Base-by-base conservation (phyloP, 2,329 filamentous ascomycete genomes). In the Emericellopsis cladophorae region DNA sequence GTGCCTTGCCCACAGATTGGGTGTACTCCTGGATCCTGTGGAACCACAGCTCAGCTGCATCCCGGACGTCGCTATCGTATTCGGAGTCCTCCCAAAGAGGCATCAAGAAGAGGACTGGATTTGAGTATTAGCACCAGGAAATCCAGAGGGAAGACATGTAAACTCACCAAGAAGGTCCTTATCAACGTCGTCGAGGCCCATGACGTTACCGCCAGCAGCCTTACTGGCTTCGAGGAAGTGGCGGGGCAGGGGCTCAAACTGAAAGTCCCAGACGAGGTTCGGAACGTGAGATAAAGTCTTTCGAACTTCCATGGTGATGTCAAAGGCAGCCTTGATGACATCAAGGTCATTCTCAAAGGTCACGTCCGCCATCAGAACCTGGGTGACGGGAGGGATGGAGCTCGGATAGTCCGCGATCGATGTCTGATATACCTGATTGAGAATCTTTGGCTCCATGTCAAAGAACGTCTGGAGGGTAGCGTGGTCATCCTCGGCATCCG, bases 381-480 rank as follows among this genome's bases (percentile, higher is more conserved):
- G 40, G 7, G 42, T 39, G 15, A 47, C 44, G 14, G 40, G 23
- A 4, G 46, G 46, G 6, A 47, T 44, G 4, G 37, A 44, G 14
- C 44, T 37, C 5, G 44, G 40, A 26, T 47, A 46, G 31, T 47
- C 40, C n/a, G 44, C 42, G 33, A 45, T 47, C 35, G 42, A 41
- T 12, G 46, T 45, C 35, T 43, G 26, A 14, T 45, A 41, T 2
- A 47, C 45, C 15, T 38, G 43, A 38, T 47, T 45, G 29, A 47
- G 38, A n/a, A 45, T 22, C 42, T 47, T 45, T 40, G 45, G 45
- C 44, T 47, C 44, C 45, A 47, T 47, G 26, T 47, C 42, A 38
- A 45, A 45, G 40, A 45, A 47, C 12, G 45, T 44, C 41, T 43
- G 36, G 18, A 47, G 31, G 24, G 45, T 36, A 7, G n/a, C 45